Evolutionary conservation across 2,329 filamentous ascomycete species (phyloP), one percentile per base, ranked within the genome.

Genomic region (Penicillium rolfsii): DNA sequence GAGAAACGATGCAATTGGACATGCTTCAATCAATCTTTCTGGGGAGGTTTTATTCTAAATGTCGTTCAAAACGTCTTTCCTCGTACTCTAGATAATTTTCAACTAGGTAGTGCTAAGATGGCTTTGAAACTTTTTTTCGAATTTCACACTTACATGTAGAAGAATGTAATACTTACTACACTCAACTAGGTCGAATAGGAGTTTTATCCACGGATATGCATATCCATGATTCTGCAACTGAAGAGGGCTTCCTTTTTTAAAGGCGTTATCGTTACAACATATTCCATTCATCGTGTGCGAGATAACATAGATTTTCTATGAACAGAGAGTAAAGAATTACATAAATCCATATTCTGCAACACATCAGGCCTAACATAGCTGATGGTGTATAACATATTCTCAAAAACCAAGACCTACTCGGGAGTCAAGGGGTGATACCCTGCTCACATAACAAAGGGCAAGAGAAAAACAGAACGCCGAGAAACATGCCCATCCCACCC

Each of bases 381-480:
- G 50, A 50, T 35, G n/a, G 22, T 43, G 40, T 16, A 38, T 22
- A 53, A 38, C 8, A 19, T n/a, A 48, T 30, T 48, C 45, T 46
- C 43, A 28, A 52, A 40, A 28, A 40, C 24, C 19, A 53, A n/a
- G 41, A n/a, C 33, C 9, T 33, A 45, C 41, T 55, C 12, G 11
- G 50, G 19, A 53, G 28, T 12, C 22, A 53, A 46, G 16, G 7
- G 8, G 48, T 43, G 35, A 50, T 59, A 50, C 54, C 50, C 16
- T 28, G 28, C 24, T 33, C 30, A 12, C 48, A 38, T 24, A 30
- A 46, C 45, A 50, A 55, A 35, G 11, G 53, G 33, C 19, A 26
- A 24, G 28, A 28, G 19, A 53, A 24, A 8, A 52, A 14, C 4
- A 14, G n/a, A 53, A 55, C 57, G 52, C 57, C 57, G 26, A 55